Evolutionary conservation across 352 stramenopile genomes (phyloP).

Genomic region (Phytophthora sojae): DNA sequence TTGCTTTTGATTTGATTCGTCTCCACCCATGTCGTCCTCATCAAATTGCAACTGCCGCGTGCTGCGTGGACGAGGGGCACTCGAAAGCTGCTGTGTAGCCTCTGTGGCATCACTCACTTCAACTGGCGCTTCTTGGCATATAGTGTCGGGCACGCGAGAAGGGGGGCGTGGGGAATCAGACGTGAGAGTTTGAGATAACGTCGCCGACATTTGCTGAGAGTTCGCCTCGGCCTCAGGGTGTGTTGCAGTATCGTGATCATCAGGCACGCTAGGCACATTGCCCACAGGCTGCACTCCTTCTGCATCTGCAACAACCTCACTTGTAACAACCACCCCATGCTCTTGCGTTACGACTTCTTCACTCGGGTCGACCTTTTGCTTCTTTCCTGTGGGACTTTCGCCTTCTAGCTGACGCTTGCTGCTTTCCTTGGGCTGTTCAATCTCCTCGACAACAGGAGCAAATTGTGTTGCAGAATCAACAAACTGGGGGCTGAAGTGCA

Average conservation of each 20-base stretch:
- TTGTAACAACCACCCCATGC: background rate
- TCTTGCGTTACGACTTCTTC: background rate
- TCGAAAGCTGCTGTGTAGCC: conserved; percentile 16
- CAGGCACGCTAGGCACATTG: background rate
- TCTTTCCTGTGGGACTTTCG: conserved; percentile 14
- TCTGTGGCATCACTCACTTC: conserved; percentile 5
- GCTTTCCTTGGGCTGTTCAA: background rate
- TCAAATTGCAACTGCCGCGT: conserved; percentile 66
- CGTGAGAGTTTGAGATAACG: conserved; percentile 24
- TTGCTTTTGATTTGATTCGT: conserved; percentile 13
- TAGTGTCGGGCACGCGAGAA: background rate
- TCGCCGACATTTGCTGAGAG: conserved; percentile 38
- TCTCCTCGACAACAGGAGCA: conserved; percentile 7
- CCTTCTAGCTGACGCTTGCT: conserved; percentile 11
- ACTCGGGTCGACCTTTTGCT: conserved; percentile 8
- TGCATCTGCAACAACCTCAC: background rate
- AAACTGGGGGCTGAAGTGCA: conserved; percentile 71
- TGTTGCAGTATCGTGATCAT: conserved; percentile 9
- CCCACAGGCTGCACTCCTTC: background rate
- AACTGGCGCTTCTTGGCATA: conserved; percentile 1
- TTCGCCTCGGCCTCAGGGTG: conserved; percentile 52
- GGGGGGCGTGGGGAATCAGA: conserved; percentile 29
- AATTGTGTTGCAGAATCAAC: conserved; percentile 45
- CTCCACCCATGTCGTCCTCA: conserved; percentile 3
- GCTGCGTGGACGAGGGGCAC: conserved; percentile 27